Conservation (phyloP, 257 asterid genomes). For the Scutellaria barbata region DNA sequence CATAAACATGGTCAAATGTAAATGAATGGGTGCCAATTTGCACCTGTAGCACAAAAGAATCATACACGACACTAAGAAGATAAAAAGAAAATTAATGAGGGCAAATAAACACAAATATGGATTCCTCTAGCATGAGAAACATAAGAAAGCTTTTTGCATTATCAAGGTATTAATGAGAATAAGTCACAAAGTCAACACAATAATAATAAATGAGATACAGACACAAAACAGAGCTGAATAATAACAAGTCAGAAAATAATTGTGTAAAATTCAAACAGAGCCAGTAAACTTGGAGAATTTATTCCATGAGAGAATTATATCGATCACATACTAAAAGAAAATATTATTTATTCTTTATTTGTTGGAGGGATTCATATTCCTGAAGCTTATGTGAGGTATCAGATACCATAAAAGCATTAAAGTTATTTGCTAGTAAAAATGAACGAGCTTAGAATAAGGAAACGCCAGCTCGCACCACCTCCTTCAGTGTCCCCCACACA, state of each 20-base stretch:
- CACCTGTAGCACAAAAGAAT: conserved; percentile 50
- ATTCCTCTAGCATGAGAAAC: background rate
- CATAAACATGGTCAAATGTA: conserved; percentile 93
- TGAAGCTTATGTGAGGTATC: conserved; percentile 22
- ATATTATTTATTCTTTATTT: background rate
- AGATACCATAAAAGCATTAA: conserved; percentile 11
- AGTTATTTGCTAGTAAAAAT: background rate
- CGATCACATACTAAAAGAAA: background rate
- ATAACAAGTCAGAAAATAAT: background rate
- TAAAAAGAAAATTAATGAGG: conserved; percentile 10
- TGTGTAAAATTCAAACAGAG: background rate
- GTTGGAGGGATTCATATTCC: background rate
- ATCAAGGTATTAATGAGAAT: background rate
- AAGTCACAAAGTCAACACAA: conserved; percentile 2
- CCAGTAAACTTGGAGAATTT: conserved; percentile 6
- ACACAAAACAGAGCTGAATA: background rate
- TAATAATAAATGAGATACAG: background rate
- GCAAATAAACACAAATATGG: background rate
- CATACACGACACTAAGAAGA: background rate
- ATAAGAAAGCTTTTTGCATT: background rate
- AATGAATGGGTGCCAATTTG: conserved; percentile 89
- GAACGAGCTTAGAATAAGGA: conserved; percentile 6
- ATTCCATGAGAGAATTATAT: background rate
- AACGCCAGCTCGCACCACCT: conserved; percentile 17
- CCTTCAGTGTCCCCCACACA: conserved; percentile 11